Percentiles rank a stretch among this genome's conserved stretches.
phyloP scores from a whole-genome alignment of 345 rosid genomes.

The Turritis glabra region DNA sequence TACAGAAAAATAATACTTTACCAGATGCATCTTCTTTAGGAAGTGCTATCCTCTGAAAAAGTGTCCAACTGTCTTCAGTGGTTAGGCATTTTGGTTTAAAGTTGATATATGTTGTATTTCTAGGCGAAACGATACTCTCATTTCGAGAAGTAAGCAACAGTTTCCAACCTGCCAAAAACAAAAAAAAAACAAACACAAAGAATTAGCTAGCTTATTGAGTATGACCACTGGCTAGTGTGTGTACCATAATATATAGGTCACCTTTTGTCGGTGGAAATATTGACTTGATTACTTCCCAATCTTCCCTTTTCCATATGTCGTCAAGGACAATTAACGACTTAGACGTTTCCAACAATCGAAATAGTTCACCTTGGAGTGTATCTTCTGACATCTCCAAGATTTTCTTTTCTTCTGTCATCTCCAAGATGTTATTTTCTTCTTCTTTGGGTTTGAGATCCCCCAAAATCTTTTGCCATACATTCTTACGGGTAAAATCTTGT shows the following conservation, averaged over 20 bases:
- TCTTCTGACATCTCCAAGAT: not conserved
- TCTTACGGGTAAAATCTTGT: not conserved
- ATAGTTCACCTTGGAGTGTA: not conserved
- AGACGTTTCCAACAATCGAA: not conserved
- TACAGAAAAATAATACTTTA: no score
- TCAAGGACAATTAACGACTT: not conserved
- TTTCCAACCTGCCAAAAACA: not conserved
- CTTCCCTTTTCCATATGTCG: not conserved
- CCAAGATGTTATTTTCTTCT: not conserved
- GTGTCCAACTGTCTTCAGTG: constrained; percentile 37
- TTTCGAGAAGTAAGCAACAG: constrained; percentile 42
- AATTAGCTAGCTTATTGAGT: no score
- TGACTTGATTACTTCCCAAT: not conserved
- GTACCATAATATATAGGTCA: no score
- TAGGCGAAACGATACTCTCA: not conserved
- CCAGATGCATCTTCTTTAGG: constrained; percentile 12
- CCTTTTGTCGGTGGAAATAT: not conserved
- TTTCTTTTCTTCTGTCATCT: not conserved
- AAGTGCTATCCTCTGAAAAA: constrained; percentile 4
- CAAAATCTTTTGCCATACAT: not conserved
- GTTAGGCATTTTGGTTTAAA: constrained; percentile 16
- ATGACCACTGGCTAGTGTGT: no score
- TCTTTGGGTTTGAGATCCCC: not conserved
- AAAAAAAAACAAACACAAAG: no score
- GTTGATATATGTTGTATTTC: not conserved